Evolutionary conservation across 2,329 filamentous ascomycete genomes (phyloP).

Genomic region (Dendrostoma leiphaemia): DNA sequence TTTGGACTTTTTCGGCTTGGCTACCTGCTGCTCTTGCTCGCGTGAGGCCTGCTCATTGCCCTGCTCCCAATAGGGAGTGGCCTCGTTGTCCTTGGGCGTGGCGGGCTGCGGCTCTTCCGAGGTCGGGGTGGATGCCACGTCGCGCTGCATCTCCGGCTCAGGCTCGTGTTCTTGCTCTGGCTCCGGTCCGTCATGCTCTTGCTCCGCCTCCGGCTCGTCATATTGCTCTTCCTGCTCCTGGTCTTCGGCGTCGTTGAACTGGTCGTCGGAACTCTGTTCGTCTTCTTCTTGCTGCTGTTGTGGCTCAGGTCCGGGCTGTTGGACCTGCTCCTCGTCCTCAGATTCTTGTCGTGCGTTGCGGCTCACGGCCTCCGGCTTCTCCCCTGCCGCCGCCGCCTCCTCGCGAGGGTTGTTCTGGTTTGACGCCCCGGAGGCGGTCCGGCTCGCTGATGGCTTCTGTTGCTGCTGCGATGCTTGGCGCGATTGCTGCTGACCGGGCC

Average conservation of each 20-base stretch:
- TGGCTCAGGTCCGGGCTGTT: no score
- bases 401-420: neutral
- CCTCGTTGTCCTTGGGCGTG: conserved; percentile 31
- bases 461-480: neutral
- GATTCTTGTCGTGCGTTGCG: neutral
- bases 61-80: conserved; percentile 28
- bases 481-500: conserved; percentile 9
- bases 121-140: conserved; percentile 47
- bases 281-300: conserved; percentile 16
- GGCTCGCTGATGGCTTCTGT: neutral
- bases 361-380: conserved; percentile 5
- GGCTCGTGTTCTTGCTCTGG: conserved; percentile 39
- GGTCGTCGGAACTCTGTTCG: conserved; percentile 14
- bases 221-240: conserved; percentile 20
- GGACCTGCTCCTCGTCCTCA: neutral
- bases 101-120: conserved; percentile 30
- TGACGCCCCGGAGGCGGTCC: neutral
- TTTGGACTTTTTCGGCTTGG: conserved; percentile 22
- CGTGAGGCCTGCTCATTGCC: conserved; percentile 20
- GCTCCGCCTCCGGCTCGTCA: conserved; percentile 19
- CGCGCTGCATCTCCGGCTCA: conserved; percentile 58
- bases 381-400: no score
- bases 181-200: conserved; percentile 26
- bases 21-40: conserved; percentile 25
- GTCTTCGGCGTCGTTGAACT: conserved; percentile 19